Evolutionary conservation across 768 basidiomycete genomes (phyloP).

Genomic region (Kwoniella botswanensis): DNA sequence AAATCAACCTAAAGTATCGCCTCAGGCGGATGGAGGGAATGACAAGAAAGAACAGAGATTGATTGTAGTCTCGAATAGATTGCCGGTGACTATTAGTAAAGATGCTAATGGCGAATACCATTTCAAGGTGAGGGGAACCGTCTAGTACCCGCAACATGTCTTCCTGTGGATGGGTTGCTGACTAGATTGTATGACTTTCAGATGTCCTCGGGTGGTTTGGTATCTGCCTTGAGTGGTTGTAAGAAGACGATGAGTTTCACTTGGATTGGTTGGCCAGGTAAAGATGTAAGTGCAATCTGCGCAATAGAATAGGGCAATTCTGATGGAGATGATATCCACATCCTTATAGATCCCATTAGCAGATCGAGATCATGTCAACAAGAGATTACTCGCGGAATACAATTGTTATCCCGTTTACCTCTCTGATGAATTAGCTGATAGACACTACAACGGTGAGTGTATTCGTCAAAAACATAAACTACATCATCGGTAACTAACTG

Average conservation of each 20-base stretch:
- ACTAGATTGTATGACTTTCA: no score
- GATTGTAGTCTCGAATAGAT: conserved; percentile 93
- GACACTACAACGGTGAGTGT: conserved; percentile 68
- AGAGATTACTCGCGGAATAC: conserved; percentile 90
- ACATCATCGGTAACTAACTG: neutral
- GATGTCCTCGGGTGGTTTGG: conserved; percentile 98
- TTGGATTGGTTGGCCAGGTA: conserved; percentile 93
- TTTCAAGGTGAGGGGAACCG: conserved; percentile 64
- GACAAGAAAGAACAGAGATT: conserved; percentile 64
- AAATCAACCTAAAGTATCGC: neutral
- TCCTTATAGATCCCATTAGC: conserved; percentile 78
- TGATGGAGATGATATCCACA: no score
- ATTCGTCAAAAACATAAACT: neutral
- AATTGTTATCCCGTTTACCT: conserved; percentile 98
- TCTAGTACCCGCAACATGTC: neutral
- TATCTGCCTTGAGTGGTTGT: conserved; percentile 94
- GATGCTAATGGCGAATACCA: conserved; percentile 91
- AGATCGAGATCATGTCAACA: conserved; percentile 89
- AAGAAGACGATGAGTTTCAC: conserved; percentile 98
- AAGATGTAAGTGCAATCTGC: conserved; percentile 44
- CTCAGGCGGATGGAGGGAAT: neutral
- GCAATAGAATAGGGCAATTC: no score
- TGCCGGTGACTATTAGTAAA: conserved; percentile 94
- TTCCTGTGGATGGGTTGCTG: neutral
- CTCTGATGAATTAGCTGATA: conserved; percentile 96